A percentile compares a stretch with the other conserved stretches of the same genome.
Conservation (phyloP, 495 filamentous ascomycete genomes). For the Penicillium goetzii region DNA sequence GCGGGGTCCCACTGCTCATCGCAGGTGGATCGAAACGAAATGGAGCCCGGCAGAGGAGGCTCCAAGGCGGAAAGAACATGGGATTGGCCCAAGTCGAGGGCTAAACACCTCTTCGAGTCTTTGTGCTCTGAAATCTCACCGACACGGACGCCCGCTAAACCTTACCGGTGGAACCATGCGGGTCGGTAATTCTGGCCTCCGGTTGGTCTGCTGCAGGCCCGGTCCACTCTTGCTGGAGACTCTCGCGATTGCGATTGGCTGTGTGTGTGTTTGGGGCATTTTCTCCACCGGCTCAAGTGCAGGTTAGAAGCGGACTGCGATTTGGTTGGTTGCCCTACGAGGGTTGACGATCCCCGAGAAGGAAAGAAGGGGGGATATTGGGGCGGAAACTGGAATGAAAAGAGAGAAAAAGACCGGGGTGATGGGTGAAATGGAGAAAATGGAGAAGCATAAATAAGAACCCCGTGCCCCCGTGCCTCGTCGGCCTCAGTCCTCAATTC, state of each 20-base stretch:
- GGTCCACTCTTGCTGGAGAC: slow-evolving; percentile 18
- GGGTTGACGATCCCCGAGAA: slow-evolving; percentile 19
- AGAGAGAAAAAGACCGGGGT: slow-evolving; percentile 1
- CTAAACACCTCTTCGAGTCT: background rate
- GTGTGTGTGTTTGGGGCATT: slow-evolving; percentile 2
- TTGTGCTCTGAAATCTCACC: slow-evolving; percentile 20
- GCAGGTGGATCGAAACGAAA: background rate
- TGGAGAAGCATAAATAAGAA: slow-evolving; percentile 21
- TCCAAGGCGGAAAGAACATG: slow-evolving; percentile 27
- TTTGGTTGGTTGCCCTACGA: slow-evolving; percentile 38
- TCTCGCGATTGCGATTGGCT: slow-evolving; percentile 10
- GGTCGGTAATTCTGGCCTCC: slow-evolving; percentile 8
- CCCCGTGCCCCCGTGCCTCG: background rate
- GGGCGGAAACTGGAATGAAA: background rate
- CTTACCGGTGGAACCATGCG: slow-evolving; percentile 20
- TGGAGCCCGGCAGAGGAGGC: slow-evolving; percentile 15
- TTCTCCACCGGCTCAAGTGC: slow-evolving; percentile 11
- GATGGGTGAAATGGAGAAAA: slow-evolving; percentile 6
- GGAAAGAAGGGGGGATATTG: background rate
- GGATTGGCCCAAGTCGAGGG: slow-evolving; percentile 17
- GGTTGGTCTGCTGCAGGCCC: slow-evolving; percentile 21
- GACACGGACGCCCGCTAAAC: slow-evolving; percentile 24
- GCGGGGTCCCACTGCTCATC: slow-evolving; percentile 15
- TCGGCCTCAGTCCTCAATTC: slow-evolving; percentile 10
- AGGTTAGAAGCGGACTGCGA: slow-evolving; percentile 11